phyloP scores from a whole-genome alignment of 73 alveolate species.

The Tetrahymena elliotti region DNA sequence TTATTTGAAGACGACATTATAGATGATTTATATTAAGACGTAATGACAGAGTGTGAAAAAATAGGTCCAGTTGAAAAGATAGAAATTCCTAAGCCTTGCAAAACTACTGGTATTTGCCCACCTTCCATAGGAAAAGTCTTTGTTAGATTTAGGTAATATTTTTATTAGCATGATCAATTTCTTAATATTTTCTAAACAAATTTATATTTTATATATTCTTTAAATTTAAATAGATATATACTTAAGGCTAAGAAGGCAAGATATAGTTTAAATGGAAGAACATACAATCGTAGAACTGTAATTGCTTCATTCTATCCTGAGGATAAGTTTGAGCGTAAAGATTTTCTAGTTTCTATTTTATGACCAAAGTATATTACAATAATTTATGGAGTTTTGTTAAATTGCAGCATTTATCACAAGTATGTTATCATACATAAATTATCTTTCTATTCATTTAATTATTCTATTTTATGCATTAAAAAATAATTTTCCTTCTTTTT shows the following conservation, averaged over 20 bases:
- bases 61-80: slow-evolving; percentile 81
- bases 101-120: slow-evolving; percentile 48
- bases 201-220: too few relatives aligned
- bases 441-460: too few relatives aligned
- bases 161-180: background rate
- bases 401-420: background rate
- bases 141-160: slow-evolving; percentile 70
- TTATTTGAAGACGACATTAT: slow-evolving; percentile 73
- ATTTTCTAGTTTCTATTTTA: slow-evolving; percentile 41
- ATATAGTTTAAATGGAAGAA: slow-evolving; percentile 81
- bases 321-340: slow-evolving; percentile 81
- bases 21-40: slow-evolving; percentile 73
- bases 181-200: background rate
- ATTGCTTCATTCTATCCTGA: slow-evolving; percentile 94
- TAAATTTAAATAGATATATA: background rate
- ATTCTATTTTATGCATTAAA: too few relatives aligned
- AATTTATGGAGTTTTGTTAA: too few relatives aligned
- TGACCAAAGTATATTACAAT: too few relatives aligned
- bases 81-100: slow-evolving; percentile 88
- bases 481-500: too few relatives aligned
- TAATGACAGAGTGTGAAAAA: slow-evolving; percentile 65
- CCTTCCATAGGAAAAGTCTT: slow-evolving; percentile 86
- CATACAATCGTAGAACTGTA: slow-evolving; percentile 84
- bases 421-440: too few relatives aligned
- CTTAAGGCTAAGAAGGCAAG: slow-evolving; percentile 91